Percentiles rank a stretch among this genome's conserved stretches.
These are phyloP conservation scores for Penicillium argentinense DNA, from an alignment of 495 filamentous ascomycete species.

Conservation along the genomic window DNA sequence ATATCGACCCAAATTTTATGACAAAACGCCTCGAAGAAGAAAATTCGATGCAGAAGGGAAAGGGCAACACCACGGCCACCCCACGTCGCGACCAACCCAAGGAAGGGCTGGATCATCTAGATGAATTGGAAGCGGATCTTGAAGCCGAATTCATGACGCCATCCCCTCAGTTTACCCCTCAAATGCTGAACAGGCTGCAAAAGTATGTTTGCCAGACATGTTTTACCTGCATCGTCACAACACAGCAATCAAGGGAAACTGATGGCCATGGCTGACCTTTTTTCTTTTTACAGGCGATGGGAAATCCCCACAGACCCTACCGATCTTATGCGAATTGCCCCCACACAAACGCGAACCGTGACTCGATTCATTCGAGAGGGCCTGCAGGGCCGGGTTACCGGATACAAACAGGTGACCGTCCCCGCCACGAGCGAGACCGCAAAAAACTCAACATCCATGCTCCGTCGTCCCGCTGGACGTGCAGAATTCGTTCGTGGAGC, in stretches of 20 bases:
- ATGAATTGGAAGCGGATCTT: constrained; percentile 70
- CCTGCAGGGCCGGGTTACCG: constrained; percentile 88
- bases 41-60: too few relatives aligned
- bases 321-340: constrained; percentile 79
- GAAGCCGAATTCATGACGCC: constrained; percentile 79
- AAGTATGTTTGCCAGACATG: constrained; percentile 46
- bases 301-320: constrained; percentile 73
- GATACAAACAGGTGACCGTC: constrained; percentile 92
- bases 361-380: constrained; percentile 91
- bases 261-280: constrained; percentile 16
- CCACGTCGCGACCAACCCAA: constrained; percentile 56
- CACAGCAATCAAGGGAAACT: too few relatives aligned
- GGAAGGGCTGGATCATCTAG: constrained; percentile 58
- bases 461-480: constrained; percentile 80
- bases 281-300: constrained; percentile 61
- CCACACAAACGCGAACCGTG: constrained; percentile 89
- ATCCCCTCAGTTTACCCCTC: constrained; percentile 68
- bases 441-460: constrained; percentile 92
- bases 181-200: constrained; percentile 87
- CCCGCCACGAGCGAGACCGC: constrained; percentile 88
- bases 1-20: constrained; percentile 21
- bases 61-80: too few relatives aligned
- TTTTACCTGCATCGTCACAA: background rate
- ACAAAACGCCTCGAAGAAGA: background rate
- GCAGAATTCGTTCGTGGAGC: constrained; percentile 95